A percentile compares a stretch with the other conserved stretches of the same genome.
These are phyloP conservation scores for Sporothrix sp. DNA, from an alignment of 2,329 filamentous ascomycete species.

Conservation along the genomic window DNA sequence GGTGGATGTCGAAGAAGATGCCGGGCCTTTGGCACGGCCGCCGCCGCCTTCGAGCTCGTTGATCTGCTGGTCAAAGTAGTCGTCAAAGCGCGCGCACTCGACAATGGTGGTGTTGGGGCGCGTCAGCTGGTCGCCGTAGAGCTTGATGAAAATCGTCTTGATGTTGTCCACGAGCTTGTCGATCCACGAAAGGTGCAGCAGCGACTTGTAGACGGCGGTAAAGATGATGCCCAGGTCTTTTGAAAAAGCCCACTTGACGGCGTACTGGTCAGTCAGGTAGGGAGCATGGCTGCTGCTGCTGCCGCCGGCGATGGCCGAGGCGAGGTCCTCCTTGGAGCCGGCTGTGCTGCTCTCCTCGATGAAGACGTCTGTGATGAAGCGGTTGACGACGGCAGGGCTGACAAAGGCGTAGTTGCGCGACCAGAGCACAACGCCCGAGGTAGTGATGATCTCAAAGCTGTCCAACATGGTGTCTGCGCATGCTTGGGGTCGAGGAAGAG, in stretches of 20 bases:
- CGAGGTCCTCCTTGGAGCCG: slow-evolving; percentile 48
- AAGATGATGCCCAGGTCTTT: slow-evolving; percentile 95
- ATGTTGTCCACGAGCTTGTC: slow-evolving; percentile 95
- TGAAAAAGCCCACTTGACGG: slow-evolving; percentile 81
- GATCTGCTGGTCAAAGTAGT: slow-evolving; percentile 91
- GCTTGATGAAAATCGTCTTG: slow-evolving; percentile 77
- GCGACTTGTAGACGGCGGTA: slow-evolving; percentile 92
- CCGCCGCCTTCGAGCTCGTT: slow-evolving; percentile 62
- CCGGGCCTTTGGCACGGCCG: neutral
- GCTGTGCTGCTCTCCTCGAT: slow-evolving; percentile 83
- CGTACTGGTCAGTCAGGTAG: slow-evolving; percentile 89
- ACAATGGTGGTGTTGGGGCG: slow-evolving; percentile 68
- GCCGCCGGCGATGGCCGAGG: slow-evolving; percentile 48
- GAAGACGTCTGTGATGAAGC: slow-evolving; percentile 91
- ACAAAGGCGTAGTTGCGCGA: slow-evolving; percentile 76
- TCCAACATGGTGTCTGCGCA: slow-evolving; percentile 61
- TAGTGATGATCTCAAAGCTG: slow-evolving; percentile 92
- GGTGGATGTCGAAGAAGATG: neutral
- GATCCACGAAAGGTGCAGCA: slow-evolving; percentile 92
- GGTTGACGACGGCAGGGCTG: slow-evolving; percentile 78
- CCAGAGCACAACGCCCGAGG: slow-evolving; percentile 94
- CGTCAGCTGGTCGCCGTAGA: slow-evolving; percentile 81
- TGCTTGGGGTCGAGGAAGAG: neutral
- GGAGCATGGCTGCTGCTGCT: slow-evolving; percentile 34
- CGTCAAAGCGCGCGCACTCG: slow-evolving; percentile 71